These are phyloP conservation scores for Rhizopus stolonifer DNA, from an alignment of 371 early-diverging fungal species.

Conservation along the genomic window DNA sequence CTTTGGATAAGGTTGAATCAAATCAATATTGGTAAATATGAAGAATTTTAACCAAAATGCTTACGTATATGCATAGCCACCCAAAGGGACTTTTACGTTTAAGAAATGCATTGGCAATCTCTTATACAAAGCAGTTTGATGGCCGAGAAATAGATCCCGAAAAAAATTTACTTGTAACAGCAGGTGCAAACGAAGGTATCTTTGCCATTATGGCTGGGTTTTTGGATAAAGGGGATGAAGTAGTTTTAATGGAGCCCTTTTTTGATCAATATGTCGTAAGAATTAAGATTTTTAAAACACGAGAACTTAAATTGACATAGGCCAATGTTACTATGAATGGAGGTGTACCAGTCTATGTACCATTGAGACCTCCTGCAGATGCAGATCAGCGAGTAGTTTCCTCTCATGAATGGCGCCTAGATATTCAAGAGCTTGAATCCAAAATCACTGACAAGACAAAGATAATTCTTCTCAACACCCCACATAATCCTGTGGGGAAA, in stretches of 20 bases:
- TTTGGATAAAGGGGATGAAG: conserved; percentile 81
- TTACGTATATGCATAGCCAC: conserved; percentile 37
- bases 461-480: conserved; percentile 92
- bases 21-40: conserved; percentile 79
- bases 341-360: conserved; percentile 82
- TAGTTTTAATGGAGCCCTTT: conserved; percentile 91
- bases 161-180: conserved; percentile 84
- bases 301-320: conserved; percentile 24
- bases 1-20: conserved; percentile 59
- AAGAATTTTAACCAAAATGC: not conserved
- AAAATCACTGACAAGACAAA: conserved; percentile 81
- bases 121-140: conserved; percentile 71
- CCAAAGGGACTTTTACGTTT: conserved; percentile 79
- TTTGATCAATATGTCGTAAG: conserved; percentile 91
- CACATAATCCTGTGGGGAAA: conserved; percentile 95
- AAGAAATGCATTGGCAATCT: conserved; percentile 77
- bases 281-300: conserved; percentile 11
- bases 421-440: conserved; percentile 76
- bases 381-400: conserved; percentile 54
- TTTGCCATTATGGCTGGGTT: conserved; percentile 77
- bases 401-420: conserved; percentile 80
- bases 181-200: conserved; percentile 95
- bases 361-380: conserved; percentile 64
- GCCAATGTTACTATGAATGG: conserved; percentile 88
- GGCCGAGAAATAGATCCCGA: conserved; percentile 72